Evolutionary conservation across 345 rosid species (phyloP).

Genomic region (Diplotaxis tenuifolia): DNA sequence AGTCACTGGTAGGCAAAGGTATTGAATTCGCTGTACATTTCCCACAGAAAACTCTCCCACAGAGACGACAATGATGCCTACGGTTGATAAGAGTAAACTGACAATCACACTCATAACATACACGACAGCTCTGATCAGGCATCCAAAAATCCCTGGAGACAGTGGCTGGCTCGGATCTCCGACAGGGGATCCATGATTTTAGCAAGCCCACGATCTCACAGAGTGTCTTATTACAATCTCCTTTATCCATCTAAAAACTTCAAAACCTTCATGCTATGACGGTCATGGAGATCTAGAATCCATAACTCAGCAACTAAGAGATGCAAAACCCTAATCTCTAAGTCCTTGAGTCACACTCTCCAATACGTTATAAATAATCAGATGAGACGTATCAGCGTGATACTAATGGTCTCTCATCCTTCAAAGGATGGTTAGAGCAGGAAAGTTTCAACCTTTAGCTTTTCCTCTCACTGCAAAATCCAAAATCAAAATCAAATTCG

Average conservation of each 20-base stretch:
- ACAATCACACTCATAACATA: conserved; percentile 85
- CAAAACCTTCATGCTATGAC: conserved; percentile 66
- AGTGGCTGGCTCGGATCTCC: conserved; percentile 72
- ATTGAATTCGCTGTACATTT: conserved; percentile 82
- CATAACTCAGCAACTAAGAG: not conserved
- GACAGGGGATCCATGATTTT: conserved; percentile 64
- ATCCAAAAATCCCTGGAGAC: conserved; percentile 96
- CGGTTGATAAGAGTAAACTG: conserved; percentile 76
- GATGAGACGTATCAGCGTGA: not conserved
- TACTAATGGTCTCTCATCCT: not conserved
- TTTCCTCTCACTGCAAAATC: conserved; percentile 20
- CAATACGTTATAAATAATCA: not conserved
- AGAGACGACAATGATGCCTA: conserved; percentile 86
- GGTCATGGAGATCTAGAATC: conserved; percentile 40
- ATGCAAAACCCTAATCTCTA: not conserved
- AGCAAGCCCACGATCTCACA: conserved; percentile 54
- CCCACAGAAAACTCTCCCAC: conserved; percentile 92
- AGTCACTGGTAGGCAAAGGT: conserved; percentile 51
- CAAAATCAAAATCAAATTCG: not conserved
- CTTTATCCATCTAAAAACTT: conserved; percentile 57
- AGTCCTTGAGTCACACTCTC: not conserved
- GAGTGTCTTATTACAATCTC: conserved; percentile 46
- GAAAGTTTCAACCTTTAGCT: not conserved
- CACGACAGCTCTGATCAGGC: conserved; percentile 96
- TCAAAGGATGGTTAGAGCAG: conserved; percentile 4